Base-by-base conservation (phyloP, 1,284 basidiomycete genomes). In the Rhodofomes roseus region DNA sequence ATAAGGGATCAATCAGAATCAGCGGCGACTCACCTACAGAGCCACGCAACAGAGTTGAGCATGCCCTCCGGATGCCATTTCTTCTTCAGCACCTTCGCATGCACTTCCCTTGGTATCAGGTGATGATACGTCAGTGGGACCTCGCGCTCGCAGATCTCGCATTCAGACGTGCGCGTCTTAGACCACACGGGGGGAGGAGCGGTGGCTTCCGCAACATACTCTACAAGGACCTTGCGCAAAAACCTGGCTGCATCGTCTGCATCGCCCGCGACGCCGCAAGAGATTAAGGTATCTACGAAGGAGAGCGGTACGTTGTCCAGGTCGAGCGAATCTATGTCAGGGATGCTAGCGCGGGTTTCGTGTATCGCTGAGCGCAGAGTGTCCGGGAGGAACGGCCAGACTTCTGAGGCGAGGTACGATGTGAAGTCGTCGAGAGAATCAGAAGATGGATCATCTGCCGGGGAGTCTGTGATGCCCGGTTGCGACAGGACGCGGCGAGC, bases 41-140 rank as follows among this genome's bases (percentile, higher is more conserved):
- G 70, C 83, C 82, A 85, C 18, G 83, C 83, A 14, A 85, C 82
- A 4, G 79, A 79, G 61, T 81, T 81, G 31, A 85, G 56, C 77
- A 80, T 77, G 31, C 69, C 68, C 65, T 79, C 76, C 0, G 76
- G 70, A 66, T 85, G 83, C 82, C 82, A 83, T 46, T 77, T 77
- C 68, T 77, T 79, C 74, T 83, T 84, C 27, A 79, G 63, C 18
- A 73, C 81, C 66, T 82, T 84, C 1, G 72, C 70, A 62, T 85
- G 83, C 14, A 72, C 76, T 27, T 78, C 78, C 36, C 80, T 76
- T 1, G 83, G 83, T 50, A 85, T 82, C 43, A 85, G 76, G 61
- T 85, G 83, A 67, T 85, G 82, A 66, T 84, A 85, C 14, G 83
- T 85, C 64, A 85, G 69, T 9, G 79, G 80, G 1, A 84, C 77